Percentiles rank a stretch among this genome's conserved stretches.
phyloP scores from a whole-genome alignment of 1,284 basidiomycete genomes.

The Pyrrhoderma noxium region DNA sequence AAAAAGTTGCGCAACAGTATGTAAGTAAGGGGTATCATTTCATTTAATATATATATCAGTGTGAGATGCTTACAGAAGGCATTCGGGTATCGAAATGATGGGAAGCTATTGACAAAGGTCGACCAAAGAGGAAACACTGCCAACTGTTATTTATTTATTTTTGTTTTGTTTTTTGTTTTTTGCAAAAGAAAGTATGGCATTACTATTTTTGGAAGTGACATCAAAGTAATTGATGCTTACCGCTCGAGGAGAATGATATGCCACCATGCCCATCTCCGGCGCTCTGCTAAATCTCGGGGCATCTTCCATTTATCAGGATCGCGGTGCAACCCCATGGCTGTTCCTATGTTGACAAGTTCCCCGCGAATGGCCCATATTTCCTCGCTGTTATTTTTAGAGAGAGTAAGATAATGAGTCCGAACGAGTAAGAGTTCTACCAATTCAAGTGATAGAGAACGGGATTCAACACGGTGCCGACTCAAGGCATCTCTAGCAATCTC shows the following conservation, averaged over 20 bases:
- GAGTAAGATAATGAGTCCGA: conserved; percentile 60
- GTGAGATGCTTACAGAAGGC: conserved; percentile 36
- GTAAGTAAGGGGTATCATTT: no score
- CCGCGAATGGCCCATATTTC: conserved; percentile 72
- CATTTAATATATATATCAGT: no score
- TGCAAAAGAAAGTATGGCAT: background rate
- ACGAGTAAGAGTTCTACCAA: conserved; percentile 67
- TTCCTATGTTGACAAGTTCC: conserved; percentile 65
- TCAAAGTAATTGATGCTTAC: conserved; percentile 32
- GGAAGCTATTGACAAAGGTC: conserved; percentile 62
- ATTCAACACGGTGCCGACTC: conserved; percentile 52
- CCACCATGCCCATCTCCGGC: conserved; percentile 82
- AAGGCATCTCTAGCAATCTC: conserved; percentile 57
- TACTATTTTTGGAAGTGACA: background rate
- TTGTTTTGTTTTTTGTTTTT: background rate
- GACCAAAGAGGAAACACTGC: conserved; percentile 81
- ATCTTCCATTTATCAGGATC: conserved; percentile 71
- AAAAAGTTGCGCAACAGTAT: no score
- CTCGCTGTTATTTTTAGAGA: conserved; percentile 67
- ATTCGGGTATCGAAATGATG: conserved; percentile 75
- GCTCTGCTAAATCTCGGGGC: conserved; percentile 58
- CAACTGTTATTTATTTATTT: conserved; percentile 48
- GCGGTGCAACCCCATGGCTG: conserved; percentile 78
- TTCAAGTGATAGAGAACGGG: conserved; percentile 61
- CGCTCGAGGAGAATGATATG: conserved; percentile 72